These are phyloP conservation scores for Elongisporangium prolatum DNA, from an alignment of 352 stramenopile genomes.

Conservation along the genomic window DNA sequence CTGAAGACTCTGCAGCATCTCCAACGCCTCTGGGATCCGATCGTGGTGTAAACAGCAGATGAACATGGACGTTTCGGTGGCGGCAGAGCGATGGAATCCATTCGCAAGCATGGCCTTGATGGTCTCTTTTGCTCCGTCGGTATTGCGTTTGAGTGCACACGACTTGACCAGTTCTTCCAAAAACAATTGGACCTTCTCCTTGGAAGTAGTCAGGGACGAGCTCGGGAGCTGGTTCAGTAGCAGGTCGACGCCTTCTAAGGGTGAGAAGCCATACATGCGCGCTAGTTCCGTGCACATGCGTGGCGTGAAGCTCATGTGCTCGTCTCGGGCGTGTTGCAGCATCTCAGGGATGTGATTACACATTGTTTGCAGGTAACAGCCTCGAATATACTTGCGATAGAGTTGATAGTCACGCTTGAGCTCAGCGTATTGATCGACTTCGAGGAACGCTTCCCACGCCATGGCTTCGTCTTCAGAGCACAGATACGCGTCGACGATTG, in stretches of 20 bases:
- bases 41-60: constrained; percentile 58
- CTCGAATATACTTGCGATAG: constrained; percentile 73
- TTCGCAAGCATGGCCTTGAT: constrained; percentile 35
- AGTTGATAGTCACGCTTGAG: constrained; percentile 38
- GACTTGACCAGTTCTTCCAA: constrained; percentile 69
- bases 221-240: constrained; percentile 32
- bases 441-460: constrained; percentile 51
- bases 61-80: constrained; percentile 57
- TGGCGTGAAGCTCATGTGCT: constrained; percentile 51
- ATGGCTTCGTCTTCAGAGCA: constrained; percentile 50
- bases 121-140: constrained; percentile 37
- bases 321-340: constrained; percentile 33
- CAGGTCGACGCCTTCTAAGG: constrained; percentile 47
- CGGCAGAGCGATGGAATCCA: constrained; percentile 42
- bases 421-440: constrained; percentile 32
- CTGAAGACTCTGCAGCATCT: constrained; percentile 49
- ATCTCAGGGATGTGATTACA: constrained; percentile 58
- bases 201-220: constrained; percentile 5
- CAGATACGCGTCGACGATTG: constrained; percentile 75
- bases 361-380: constrained; percentile 54
- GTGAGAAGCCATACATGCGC: constrained; percentile 55
- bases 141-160: constrained; percentile 67
- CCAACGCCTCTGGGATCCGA: constrained; percentile 21
- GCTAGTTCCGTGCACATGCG: constrained; percentile 64
- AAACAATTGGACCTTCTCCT: constrained; percentile 33